Evolutionary conservation across 169 alveolate genomes (phyloP), one percentile per base, ranked within the genome.

Genomic region (Perkinsus chesapeaki): DNA sequence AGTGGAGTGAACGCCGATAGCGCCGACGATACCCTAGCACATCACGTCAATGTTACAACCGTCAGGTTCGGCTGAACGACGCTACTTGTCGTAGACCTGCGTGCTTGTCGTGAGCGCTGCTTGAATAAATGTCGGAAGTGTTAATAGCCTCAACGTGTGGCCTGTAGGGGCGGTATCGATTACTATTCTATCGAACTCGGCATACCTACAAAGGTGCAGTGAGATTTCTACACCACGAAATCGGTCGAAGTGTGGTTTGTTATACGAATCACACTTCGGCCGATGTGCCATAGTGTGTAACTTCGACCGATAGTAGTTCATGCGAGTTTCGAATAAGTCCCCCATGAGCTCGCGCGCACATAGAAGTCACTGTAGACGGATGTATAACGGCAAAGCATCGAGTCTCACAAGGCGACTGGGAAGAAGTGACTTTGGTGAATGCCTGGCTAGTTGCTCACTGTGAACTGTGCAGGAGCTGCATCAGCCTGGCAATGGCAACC

Each of bases 131-230:
- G 19, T 10, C 0, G 99, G 99, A 96, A 99, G 98, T 82, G 99
- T 98, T 36, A 99, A 96, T 39, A 99, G 97, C 95, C 99, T 98
- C 48, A 99, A 95, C 23, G 99, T 99, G 95, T 99, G 99, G 0
- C 99, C 99, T 16, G 99, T 99, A 20, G 99, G 99, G 37, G 99
- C 99, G 0, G 99, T 99, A 93, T 99, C 99, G 94, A 99, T 99
- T 3, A 99, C 98, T 0, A 99, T 98, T 0, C 34, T 38, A 43
- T 91, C 92, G 39, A 38, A 91, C 31, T 43, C 60, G 60, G 60
- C 60, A 16, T 43, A 43, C 16, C 60, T 43, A 9, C 5, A 16
- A 16, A 5, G 60, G 16, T 9, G 60, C 5, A 16, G 23, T 43
- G 23, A 5, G 60, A 43, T 16, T 43, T 5, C 60, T 43, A 43